Base-by-base conservation (phyloP, 2,329 filamentous ascomycete species). In the Neurospora sp. region DNA sequence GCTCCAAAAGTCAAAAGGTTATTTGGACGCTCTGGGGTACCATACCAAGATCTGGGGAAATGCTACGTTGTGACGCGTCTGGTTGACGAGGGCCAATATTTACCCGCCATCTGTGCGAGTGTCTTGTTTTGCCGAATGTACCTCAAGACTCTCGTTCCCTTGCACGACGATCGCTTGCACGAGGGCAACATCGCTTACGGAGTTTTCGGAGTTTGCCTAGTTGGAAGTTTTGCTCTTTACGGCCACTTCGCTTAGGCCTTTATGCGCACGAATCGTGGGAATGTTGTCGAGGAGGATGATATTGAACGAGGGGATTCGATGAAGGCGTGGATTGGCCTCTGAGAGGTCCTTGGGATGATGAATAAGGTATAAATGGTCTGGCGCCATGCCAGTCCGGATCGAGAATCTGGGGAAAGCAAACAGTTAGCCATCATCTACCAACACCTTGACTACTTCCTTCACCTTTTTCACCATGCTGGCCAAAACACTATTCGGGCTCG, bases 401-500 rank as follows among this genome's bases (percentile, higher is more conserved):
- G 15, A 33, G 28, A 62, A 62, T 62, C 28, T 36, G 15, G 28
- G 28, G 52, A 62, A 62, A 62, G 52, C 52, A 62, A n/a, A 28
- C 28, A 62, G 52, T 62, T 36, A 36, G 52, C 52, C 23, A 62
- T 36, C 4, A 36, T 62, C 52, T 62, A 6, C 28, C 4, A 5
- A 33, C 23, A 62, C 28, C 15, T 62, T 15, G 15, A n/a, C 12
- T 39, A 19, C 38, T 46, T 37, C 19, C 39, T 52, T 36, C 11
- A 10, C 11, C 19, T 8, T 41, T 19, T 39, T 39, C 41, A 41
- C 69, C 68, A 75, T 75, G 74, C 15, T 70, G 11, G 10, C 70
- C 41, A 67, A 23, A n/a, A 70, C 70, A 11, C 15, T 75, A 10
- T 11, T 73, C 36, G 69, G 71, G 37, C 57, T 74, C 66, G 73